Evolutionary conservation across 352 stramenopile genomes (phyloP), one percentile per base, ranked within the genome.

Genomic region (Pythium angustatum): DNA sequence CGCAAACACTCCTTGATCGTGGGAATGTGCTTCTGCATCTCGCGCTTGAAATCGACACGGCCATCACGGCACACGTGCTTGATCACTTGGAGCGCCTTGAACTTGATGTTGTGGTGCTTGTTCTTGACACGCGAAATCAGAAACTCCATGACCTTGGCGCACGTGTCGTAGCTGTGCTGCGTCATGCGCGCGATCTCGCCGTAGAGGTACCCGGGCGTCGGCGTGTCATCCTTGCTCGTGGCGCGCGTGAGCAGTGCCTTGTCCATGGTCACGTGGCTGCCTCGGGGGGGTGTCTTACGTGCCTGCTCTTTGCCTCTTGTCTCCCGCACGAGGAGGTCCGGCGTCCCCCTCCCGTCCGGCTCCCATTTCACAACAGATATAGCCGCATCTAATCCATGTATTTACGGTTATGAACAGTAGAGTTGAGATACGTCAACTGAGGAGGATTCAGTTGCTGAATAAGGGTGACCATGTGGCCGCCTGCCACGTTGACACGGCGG

Each of bases 191-290:
- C 88, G 71, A 99, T 98, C 80, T 99, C 96, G 43, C 94, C 86
- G 75, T 98, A 99, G 69, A 99, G 83, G 74, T 99, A 99, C 27
- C 96, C 96, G 12, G 94, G 96, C 41, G 96, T 99, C 12, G 96
- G 96, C 62, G 90, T 85, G 48, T 97, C 88, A 74, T 97, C 93
- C 72, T 93, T 89, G 69, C 94, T 96, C 49, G 96, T 99, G 31
- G 96, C 96, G 53, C 95, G 92, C 28, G 81, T 89, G 43, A 99
- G 76, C 72, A 97, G 75, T 43, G 82, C 81, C 67, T 97, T 97
- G 85, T 98, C 94, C 93, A 98, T 98, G 38, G 51, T 71, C 17
- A 9, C 55, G 62, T n/a, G 27, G 5, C 22, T 30, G 15, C 38
- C 14, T 21, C 21, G 11, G n/a, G 40, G 38, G n/a, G n/a, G n/a